Base-by-base conservation (phyloP, 31 red algal species). In the Bonnemaisonia californica region DNA sequence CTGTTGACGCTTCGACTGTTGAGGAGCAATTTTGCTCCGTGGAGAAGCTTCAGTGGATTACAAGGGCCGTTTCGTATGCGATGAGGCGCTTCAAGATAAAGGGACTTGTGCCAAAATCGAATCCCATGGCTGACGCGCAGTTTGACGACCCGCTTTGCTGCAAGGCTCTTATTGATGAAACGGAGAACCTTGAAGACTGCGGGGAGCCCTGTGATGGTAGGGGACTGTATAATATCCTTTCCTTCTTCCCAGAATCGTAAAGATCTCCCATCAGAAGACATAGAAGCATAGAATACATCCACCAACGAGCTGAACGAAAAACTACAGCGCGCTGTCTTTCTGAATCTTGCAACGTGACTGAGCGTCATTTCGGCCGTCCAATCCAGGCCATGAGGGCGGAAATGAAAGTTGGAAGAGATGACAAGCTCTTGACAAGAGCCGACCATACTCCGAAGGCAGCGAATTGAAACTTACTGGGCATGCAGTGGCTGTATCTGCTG, bases 221-320 rank as follows among this genome's bases (percentile, higher is more conserved):
- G 21, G 82, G 82, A 27, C 38, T 86, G 57, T 86, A 77, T 31
- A 86, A 86, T 34, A 86, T 86, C 27, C 19, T 86, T 13, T 77
- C 70, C 4, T 58, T 47, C 62, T 86, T 86, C 31, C 82, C 82
- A 8, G 41, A 86, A 68, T 54, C 72, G 22, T 34, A 54, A 42
- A 51, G 54, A 74, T 77, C 58, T 9, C 59, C 5, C 26, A 8
- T 63, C 24, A 22, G 5, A 8, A 13, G 59, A 22, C 59, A 16
- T 55, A 21, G 48, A 21, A 55, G 21, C 13, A 21, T 55, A 21
- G 48, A 55, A 21, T 12, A 55, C 13, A 21, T 12, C 21, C 21
- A 55, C 21, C 13, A 12, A 55, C 21, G 21, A 12, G 21, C 65
- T 37, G 5, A 21, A 22, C 27, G 13, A 28, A 22, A 65, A 18